Evolutionary conservation across 2,329 filamentous ascomycete genomes (phyloP).

Genomic region (Phoma herbarum): DNA sequence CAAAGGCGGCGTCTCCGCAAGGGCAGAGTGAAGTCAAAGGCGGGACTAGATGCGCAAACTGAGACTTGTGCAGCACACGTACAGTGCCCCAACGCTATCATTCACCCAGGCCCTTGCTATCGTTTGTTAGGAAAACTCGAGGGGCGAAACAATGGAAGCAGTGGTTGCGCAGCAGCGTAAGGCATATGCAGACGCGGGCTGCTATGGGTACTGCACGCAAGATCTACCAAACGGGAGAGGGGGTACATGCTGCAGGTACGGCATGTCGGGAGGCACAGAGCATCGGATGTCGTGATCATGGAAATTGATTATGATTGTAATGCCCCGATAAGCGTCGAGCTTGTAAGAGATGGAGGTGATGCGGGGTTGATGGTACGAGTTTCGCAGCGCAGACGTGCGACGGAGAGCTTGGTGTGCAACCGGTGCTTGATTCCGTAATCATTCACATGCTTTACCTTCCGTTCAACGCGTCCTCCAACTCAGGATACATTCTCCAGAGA

Average conservation of each 20-base stretch:
- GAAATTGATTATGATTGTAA: slow-evolving; percentile 5
- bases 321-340: not conserved
- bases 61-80: slow-evolving; percentile 15
- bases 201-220: slow-evolving; percentile 14
- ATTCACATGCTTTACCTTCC: slow-evolving; percentile 10
- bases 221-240: slow-evolving; percentile 13
- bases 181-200: slow-evolving; percentile 12
- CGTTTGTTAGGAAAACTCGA: not conserved
- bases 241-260: slow-evolving; percentile 4
- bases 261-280: slow-evolving; percentile 5
- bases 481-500: slow-evolving; percentile 50
- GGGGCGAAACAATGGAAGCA: not conserved
- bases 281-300: slow-evolving; percentile 10
- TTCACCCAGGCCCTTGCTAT: not conserved
- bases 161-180: slow-evolving; percentile 5
- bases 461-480: slow-evolving; percentile 35
- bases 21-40: slow-evolving; percentile 6
- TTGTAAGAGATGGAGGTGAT: not conserved
- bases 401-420: not conserved
- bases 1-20: slow-evolving; percentile 16
- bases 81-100: slow-evolving; percentile 13
- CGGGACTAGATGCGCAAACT: slow-evolving; percentile 5
- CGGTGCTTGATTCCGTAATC: not conserved
- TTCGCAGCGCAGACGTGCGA: not conserved
- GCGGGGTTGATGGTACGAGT: slow-evolving; percentile 14